A percentile compares a stretch with the other conserved stretches of the same genome.
phyloP scores from a whole-genome alignment of 306 rosid species.

The Fagus sylvatica region DNA sequence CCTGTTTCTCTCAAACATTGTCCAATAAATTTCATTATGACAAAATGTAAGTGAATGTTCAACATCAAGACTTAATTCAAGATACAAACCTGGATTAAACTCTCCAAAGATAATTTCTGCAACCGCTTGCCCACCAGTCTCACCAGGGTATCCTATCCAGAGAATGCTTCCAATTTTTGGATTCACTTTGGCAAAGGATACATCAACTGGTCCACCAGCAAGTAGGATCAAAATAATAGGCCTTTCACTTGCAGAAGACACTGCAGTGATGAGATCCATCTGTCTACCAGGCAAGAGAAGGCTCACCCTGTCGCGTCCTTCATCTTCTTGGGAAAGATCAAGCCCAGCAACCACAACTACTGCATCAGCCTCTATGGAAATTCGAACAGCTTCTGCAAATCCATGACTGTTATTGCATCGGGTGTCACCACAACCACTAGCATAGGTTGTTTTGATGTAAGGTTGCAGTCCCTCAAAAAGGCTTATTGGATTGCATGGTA shows the following conservation, averaged over 20 bases:
- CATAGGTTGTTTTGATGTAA: constrained; percentile 40
- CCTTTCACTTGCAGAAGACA: constrained; percentile 56
- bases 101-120: constrained; percentile 84
- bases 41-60: too few relatives aligned
- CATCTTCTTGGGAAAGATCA: constrained; percentile 63
- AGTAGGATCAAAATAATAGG: constrained; percentile 74
- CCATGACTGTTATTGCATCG: constrained; percentile 55
- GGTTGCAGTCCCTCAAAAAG: constrained; percentile 54
- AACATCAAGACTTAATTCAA: background rate
- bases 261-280: constrained; percentile 52
- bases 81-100: constrained; percentile 69
- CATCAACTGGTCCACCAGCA: constrained; percentile 91
- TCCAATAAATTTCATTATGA: too few relatives aligned
- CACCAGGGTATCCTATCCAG: constrained; percentile 92
- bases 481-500: constrained; percentile 66
- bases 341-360: constrained; percentile 70
- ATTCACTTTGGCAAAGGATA: constrained; percentile 60
- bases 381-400: constrained; percentile 56
- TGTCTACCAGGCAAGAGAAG: constrained; percentile 85
- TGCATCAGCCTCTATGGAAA: constrained; percentile 56
- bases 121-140: constrained; percentile 79
- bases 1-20: constrained; percentile 31
- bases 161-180: constrained; percentile 66
- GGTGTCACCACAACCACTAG: constrained; percentile 63
- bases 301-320: constrained; percentile 75